phyloP scores from a whole-genome alignment of 1,284 basidiomycete species.

The Dichomitus squalens region DNA sequence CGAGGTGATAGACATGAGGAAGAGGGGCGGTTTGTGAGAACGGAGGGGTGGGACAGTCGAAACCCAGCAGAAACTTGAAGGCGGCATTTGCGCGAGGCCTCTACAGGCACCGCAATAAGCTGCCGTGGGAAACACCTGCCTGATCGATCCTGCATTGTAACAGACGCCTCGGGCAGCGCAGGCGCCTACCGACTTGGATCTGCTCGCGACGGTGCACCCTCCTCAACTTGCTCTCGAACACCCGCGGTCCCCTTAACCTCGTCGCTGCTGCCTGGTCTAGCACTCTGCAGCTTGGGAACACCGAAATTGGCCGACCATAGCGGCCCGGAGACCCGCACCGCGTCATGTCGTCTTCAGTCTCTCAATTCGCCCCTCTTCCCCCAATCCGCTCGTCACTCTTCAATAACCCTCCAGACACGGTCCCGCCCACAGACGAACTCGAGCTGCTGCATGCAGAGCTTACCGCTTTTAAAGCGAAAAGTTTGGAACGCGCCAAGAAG shows the following conservation, averaged over 20 bases:
- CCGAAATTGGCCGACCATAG: slow-evolving; percentile 4
- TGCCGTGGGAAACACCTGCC: slow-evolving; percentile 21
- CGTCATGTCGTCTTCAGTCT: slow-evolving; percentile 49
- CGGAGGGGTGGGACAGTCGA: neutral
- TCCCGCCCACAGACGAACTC: slow-evolving; percentile 75
- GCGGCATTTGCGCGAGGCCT: neutral
- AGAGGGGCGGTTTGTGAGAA: neutral
- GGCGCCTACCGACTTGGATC: slow-evolving; percentile 27
- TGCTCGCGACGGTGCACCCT: slow-evolving; percentile 26
- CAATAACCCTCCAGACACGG: slow-evolving; percentile 59
- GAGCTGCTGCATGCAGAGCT: slow-evolving; percentile 66
- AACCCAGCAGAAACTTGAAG: neutral
- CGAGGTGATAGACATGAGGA: slow-evolving; percentile 4
- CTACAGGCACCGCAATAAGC: neutral
- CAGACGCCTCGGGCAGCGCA: slow-evolving; percentile 17
- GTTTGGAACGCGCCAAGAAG: slow-evolving; percentile 64
- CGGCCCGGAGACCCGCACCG: slow-evolving; percentile 13
- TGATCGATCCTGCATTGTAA: slow-evolving; percentile 9
- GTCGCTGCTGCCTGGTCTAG: slow-evolving; percentile 4
- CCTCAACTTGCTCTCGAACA: slow-evolving; percentile 11
- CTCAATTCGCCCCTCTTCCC: slow-evolving; percentile 46
- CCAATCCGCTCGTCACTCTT: slow-evolving; percentile 56
- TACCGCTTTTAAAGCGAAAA: slow-evolving; percentile 50
- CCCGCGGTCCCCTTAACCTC: slow-evolving; percentile 1
- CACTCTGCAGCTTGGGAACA: slow-evolving; percentile 5